phyloP scores from a whole-genome alignment of 345 rosid species.

The Cardamine resedifolia region DNA sequence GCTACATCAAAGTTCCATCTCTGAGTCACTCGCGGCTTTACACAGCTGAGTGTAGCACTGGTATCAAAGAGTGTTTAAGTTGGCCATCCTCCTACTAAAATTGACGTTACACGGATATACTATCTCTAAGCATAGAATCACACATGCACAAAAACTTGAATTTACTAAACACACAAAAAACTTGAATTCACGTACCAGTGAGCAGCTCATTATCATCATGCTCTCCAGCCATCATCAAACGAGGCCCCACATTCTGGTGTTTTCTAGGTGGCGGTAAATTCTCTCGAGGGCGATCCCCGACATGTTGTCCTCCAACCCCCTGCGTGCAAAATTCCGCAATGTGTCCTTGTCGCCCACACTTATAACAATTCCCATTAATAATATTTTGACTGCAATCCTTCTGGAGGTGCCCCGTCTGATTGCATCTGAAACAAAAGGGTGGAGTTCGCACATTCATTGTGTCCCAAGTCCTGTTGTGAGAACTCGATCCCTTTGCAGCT shows the following conservation, averaged over 20 bases:
- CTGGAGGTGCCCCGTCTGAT: not conserved
- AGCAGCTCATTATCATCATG: not conserved
- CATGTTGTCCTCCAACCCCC: not conserved
- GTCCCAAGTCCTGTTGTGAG: not conserved
- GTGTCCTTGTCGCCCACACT: rapidly evolving
- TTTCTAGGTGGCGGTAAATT: not conserved
- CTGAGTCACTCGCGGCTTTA: not conserved
- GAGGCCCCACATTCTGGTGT: not conserved
- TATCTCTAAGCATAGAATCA: not conserved
- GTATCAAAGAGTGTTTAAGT: not conserved
- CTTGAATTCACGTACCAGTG: not conserved
- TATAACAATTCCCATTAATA: too few species aligned
- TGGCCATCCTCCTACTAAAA: not conserved
- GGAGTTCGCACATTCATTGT: not conserved
- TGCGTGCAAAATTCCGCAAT: not conserved
- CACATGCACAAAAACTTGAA: not conserved
- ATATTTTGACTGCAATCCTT: too few species aligned
- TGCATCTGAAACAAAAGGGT: too few species aligned
- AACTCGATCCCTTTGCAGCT: not conserved
- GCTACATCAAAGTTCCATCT: rapidly evolving
- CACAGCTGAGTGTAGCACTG: not conserved
- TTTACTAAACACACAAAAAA: too few species aligned
- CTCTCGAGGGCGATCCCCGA: not conserved
- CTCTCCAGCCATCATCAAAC: not conserved
- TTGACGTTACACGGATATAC: not conserved